Base-by-base conservation (phyloP, 495 filamentous ascomycete species). In the Cairneyella variabilis region DNA sequence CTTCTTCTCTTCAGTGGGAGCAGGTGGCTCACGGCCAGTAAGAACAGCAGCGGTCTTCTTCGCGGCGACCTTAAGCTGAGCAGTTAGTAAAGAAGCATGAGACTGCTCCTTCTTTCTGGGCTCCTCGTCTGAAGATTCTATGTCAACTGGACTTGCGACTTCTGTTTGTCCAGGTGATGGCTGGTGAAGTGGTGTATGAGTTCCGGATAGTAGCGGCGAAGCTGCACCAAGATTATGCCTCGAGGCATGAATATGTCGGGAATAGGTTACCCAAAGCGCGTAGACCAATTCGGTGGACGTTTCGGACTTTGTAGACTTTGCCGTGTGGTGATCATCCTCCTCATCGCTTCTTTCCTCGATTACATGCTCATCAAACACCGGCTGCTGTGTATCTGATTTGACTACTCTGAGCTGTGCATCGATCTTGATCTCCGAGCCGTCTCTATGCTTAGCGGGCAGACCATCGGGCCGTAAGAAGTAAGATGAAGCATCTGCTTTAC, bases 241-340 rank as follows among this genome's bases (percentile, higher is more conserved):
- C 7, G 83, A 76, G 1, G 89, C 85, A 64, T 98, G 93, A 16
- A 97, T 76, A 56, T 96, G 90, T 37, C 91, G 76, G 8, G 93
- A 97, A 65, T 97, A 98, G 3, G 91, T 97, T 42, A 98, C 84
- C 93, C 93, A 98, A 20, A 98, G 71, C 16, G 93, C 93, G 71
- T 91, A 97, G 4, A 97, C 91, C 30, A 96, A 75, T 62, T 96
- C 90, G 1, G 86, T 80, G 34, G 83, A 61, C 5, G 65, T 39
- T 14, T 67, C 59, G 9, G 60, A 46, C 23, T 51, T 45, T 20
- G 48, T n/a, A 16, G 40, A 32, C 14, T 6, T 6, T 32, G 28
- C 7, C 6, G 28, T 48, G 25, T 65, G 56, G 22, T 54, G 23
- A 21, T 53, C 61, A 37, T 48, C 56, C 42, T 73, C 74, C 18